A percentile compares a stretch with the other conserved stretches of the same genome.
Evolutionary conservation across 257 asterid genomes (phyloP).

Genomic region (Gynochthodes officinalis): DNA sequence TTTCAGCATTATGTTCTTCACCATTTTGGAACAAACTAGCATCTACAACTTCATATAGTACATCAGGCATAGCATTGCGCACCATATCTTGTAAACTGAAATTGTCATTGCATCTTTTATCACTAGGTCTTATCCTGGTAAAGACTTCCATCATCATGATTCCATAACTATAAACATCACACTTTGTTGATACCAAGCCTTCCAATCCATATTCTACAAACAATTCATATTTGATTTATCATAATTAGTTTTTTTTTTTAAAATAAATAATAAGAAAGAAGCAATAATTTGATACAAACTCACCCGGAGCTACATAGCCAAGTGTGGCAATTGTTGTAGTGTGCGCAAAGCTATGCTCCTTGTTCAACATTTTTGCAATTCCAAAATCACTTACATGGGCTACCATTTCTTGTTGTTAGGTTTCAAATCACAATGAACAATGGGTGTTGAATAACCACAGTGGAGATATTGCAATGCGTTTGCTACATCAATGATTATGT

Average conservation of each 20-base stretch:
- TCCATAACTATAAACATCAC: constrained; percentile 33
- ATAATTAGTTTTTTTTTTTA: not conserved
- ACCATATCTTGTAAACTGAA: constrained; percentile 10
- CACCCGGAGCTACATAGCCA: constrained; percentile 34
- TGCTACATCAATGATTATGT: constrained; percentile 33
- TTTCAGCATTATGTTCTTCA: not conserved
- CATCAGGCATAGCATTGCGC: not conserved
- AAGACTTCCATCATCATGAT: constrained; percentile 33
- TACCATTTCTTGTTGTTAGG: constrained; percentile 30
- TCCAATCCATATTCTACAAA: constrained; percentile 26
- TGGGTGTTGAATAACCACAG: constrained; percentile 14
- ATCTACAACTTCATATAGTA: not conserved
- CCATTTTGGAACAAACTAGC: not conserved
- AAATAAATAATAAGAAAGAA: not conserved
- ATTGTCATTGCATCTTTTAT: constrained; percentile 9
- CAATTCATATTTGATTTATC: not conserved
- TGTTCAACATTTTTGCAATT: constrained; percentile 18
- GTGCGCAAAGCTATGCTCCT: constrained; percentile 7
- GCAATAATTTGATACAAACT: no score
- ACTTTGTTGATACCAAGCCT: constrained; percentile 19
- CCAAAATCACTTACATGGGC: constrained; percentile 37
- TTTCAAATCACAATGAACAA: constrained; percentile 34
- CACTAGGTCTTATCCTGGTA: constrained; percentile 17
- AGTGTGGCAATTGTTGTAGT: constrained; percentile 29
- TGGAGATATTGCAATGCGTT: constrained; percentile 32